These are phyloP conservation scores for Rubroboletus satanas DNA, from an alignment of 768 basidiomycete species.

Conservation along the genomic window DNA sequence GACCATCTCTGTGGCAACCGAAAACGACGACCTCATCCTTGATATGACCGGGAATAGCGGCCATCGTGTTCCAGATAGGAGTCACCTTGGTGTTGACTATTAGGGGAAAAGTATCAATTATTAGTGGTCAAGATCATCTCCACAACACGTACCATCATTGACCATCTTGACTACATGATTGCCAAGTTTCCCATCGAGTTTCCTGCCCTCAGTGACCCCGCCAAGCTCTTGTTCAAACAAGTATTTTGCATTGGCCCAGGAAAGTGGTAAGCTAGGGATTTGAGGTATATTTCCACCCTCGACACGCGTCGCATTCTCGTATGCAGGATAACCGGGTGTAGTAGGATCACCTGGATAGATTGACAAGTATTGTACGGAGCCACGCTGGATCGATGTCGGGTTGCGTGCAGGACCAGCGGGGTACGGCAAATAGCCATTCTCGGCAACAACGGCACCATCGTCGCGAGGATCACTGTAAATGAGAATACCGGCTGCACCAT, in stretches of 20 bases:
- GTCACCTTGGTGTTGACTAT: constrained; percentile 73
- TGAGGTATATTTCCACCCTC: constrained; percentile 58
- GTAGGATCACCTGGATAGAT: constrained; percentile 73
- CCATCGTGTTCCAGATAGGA: constrained; percentile 90
- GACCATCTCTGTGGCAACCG: constrained; percentile 87
- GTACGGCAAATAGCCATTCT: constrained; percentile 68
- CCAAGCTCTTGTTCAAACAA: constrained; percentile 55
- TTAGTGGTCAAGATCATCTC: neutral
- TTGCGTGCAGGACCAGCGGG: constrained; percentile 86
- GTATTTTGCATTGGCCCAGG: constrained; percentile 77
- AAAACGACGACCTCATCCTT: constrained; percentile 80
- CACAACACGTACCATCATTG: constrained; percentile 45
- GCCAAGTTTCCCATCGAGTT: constrained; percentile 50
- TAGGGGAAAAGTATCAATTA: neutral
- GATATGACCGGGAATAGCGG: constrained; percentile 76
- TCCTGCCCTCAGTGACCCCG: constrained; percentile 35
- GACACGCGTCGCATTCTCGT: constrained; percentile 69
- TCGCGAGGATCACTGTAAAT: constrained; percentile 87
- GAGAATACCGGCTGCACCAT: constrained; percentile 71
- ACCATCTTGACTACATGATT: constrained; percentile 43
- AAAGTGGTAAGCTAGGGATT: constrained; percentile 84
- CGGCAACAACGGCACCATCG: constrained; percentile 72
- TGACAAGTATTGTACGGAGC: constrained; percentile 70
- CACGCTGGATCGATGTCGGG: constrained; percentile 78
- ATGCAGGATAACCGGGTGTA: constrained; percentile 85